phyloP scores from a whole-genome alignment of 1,139 yeast genomes.

The Lizanozyma gosingica region DNA sequence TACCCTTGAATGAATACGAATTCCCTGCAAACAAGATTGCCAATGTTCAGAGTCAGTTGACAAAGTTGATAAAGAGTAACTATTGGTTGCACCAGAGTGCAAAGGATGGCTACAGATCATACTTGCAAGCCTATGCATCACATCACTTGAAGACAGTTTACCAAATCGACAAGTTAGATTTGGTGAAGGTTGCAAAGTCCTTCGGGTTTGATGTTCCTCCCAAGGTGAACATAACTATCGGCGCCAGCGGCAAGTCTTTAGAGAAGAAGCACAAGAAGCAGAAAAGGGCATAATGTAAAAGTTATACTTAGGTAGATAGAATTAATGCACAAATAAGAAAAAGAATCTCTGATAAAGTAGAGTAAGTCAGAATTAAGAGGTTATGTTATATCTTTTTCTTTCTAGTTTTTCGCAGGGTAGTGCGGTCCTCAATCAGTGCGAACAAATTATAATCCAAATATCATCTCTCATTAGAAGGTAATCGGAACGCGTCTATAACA shows the following conservation, averaged over 20 bases:
- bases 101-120: conserved; percentile 93
- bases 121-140: conserved; percentile 93
- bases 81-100: conserved; percentile 94
- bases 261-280: conserved; percentile 45
- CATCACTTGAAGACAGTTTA: conserved; percentile 94
- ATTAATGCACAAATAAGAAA: no score
- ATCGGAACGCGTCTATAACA: no score
- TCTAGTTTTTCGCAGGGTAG: no score
- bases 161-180: conserved; percentile 88
- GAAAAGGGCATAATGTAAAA: conserved; percentile 22
- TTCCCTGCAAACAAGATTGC: conserved; percentile 92
- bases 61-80: conserved; percentile 83
- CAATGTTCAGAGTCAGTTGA: conserved; percentile 88
- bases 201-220: conserved; percentile 96
- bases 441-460: no score
- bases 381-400: no score
- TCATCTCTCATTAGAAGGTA: no score
- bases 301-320: no score
- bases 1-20: conserved; percentile 93
- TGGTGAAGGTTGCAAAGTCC: conserved; percentile 89
- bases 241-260: conserved; percentile 72
- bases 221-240: conserved; percentile 90
- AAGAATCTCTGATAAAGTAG: no score
- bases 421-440: no score
- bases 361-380: no score